Evolutionary conservation across 1,284 basidiomycete genomes (phyloP).

Genomic region (Marasmius tenuissimus): DNA sequence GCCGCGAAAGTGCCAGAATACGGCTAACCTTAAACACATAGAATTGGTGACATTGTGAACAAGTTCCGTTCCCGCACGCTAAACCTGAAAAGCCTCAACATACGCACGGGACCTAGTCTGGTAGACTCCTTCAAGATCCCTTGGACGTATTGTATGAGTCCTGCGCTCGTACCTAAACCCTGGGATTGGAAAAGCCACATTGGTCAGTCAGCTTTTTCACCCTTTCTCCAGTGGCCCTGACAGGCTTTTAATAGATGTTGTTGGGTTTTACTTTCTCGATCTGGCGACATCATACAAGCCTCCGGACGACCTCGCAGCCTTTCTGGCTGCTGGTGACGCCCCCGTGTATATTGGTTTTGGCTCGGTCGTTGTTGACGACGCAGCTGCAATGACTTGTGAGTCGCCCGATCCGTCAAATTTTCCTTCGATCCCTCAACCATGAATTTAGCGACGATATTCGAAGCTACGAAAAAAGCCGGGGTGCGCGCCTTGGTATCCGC

Average conservation of each 20-base stretch:
- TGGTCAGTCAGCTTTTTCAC: conserved; percentile 36
- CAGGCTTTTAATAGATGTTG: conserved; percentile 44
- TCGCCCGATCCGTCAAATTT: not conserved
- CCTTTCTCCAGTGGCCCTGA: not conserved
- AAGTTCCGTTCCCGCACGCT: conserved; percentile 53
- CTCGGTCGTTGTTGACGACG: conserved; percentile 63
- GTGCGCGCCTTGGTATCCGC: conserved; percentile 62
- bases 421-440: not conserved
- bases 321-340: conserved; percentile 50
- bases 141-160: conserved; percentile 72
- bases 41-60: conserved; percentile 62
- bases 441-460: conserved; percentile 49
- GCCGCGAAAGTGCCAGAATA: conserved; percentile 5
- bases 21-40: conserved; percentile 22
- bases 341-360: conserved; percentile 69
- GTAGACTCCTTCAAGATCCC: conserved; percentile 62
- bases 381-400: conserved; percentile 52
- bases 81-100: conserved; percentile 45
- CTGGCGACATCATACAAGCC: conserved; percentile 49
- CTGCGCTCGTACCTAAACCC: conserved; percentile 63
- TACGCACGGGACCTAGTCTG: conserved; percentile 51
- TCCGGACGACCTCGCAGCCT: conserved; percentile 43
- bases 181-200: conserved; percentile 63
- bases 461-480: conserved; percentile 51
- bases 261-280: conserved; percentile 67